Evolutionary conservation across 2,329 filamentous ascomycete species (phyloP).

Genomic region (Lecanicillium sp.): DNA sequence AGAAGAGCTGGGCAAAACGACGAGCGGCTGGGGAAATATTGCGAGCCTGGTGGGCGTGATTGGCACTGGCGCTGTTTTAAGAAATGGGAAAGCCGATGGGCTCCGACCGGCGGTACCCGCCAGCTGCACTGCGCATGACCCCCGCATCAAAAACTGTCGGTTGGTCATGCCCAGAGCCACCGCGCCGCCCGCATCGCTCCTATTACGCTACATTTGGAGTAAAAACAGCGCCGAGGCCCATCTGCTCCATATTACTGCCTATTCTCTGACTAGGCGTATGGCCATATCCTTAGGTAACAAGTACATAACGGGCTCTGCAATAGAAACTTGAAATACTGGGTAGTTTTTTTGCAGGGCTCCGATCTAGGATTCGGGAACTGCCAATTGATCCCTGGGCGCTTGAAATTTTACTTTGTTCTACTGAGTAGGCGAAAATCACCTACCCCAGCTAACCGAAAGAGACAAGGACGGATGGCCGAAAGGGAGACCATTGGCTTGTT

Average conservation of each 20-base stretch:
- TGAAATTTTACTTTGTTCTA: background rate
- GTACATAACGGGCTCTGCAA: slow-evolving; percentile 12
- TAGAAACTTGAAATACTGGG: background rate
- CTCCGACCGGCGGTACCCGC: slow-evolving; percentile 21
- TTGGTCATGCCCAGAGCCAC: background rate
- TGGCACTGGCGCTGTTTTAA: slow-evolving; percentile 6
- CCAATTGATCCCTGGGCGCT: background rate
- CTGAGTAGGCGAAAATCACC: background rate
- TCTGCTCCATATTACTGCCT: slow-evolving; percentile 6
- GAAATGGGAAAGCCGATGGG: slow-evolving; percentile 15
- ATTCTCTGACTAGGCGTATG: background rate
- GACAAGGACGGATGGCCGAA: too few relatives aligned
- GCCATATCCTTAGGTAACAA: slow-evolving; percentile 13
- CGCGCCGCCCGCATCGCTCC: background rate
- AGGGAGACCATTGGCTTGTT: too few relatives aligned
- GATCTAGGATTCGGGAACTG: background rate
- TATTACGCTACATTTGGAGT: slow-evolving; percentile 9
- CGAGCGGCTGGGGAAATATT: background rate
- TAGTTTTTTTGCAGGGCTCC: background rate
- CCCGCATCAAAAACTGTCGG: slow-evolving; percentile 11
- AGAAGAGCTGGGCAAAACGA: background rate
- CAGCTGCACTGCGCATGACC: slow-evolving; percentile 8
- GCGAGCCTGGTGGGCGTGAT: background rate
- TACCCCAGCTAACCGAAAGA: background rate
- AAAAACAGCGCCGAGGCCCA: slow-evolving; percentile 1